phyloP scores from a whole-genome alignment of 108 stramenopile genomes.

The Halocafeteria seosinensis region DNA sequence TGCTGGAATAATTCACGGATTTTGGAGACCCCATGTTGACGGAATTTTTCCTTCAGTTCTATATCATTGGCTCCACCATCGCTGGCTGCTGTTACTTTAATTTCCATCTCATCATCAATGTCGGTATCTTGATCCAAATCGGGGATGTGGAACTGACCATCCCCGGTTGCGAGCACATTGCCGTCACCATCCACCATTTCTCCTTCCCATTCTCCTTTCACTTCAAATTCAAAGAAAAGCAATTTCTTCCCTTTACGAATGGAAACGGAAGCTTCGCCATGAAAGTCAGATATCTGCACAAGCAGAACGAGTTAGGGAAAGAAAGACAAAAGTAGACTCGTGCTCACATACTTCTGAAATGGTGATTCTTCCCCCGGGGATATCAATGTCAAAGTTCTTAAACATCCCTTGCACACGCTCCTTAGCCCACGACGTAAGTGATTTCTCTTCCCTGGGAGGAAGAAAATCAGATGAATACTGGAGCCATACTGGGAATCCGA shows the following conservation, averaged over 20 bases:
- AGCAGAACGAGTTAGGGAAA: no score
- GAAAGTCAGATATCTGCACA: neutral
- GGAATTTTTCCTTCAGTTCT: neutral
- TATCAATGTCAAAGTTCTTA: neutral
- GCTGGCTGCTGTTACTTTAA: neutral
- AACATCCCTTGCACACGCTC: neutral
- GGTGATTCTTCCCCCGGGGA: neutral
- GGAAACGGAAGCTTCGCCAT: neutral
- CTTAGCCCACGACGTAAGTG: neutral
- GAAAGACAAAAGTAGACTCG: no score
- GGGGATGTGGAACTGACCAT: neutral
- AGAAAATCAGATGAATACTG: no score
- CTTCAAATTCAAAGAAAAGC: neutral
- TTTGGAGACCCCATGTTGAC: neutral
- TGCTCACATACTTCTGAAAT: neutral
- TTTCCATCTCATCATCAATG: neutral
- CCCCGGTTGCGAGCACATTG: neutral
- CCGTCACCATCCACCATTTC: conserved; percentile 1
- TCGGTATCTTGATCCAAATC: neutral
- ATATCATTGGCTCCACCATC: neutral
- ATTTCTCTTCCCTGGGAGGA: neutral
- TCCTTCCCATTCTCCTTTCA: neutral
- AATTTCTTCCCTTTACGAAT: neutral
- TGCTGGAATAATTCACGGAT: neutral
- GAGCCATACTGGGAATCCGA: no score